phyloP scores from a whole-genome alignment of 352 stramenopile genomes.

The Globisporangium abappressorium region DNA sequence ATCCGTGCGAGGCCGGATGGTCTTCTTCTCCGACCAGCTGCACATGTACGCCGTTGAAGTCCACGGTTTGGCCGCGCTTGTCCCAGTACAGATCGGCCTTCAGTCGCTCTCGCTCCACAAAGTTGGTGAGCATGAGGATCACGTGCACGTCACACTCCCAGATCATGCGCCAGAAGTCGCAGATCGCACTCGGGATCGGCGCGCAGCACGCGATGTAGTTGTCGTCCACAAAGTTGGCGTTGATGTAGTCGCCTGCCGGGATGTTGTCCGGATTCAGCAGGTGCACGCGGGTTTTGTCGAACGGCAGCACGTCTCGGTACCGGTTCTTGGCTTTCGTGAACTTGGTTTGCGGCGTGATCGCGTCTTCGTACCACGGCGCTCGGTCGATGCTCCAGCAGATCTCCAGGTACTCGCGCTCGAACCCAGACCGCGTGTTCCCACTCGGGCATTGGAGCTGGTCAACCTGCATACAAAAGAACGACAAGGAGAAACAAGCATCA shows the following conservation, averaged over 20 bases:
- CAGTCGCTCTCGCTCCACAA: slow-evolving; percentile 65
- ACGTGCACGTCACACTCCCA: slow-evolving; percentile 76
- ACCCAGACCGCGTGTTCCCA: slow-evolving; percentile 31
- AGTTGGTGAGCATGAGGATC: slow-evolving; percentile 88
- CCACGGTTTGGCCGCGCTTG: slow-evolving; percentile 30
- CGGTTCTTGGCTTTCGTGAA: slow-evolving; percentile 73
- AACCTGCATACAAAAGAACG: slow-evolving; percentile 13
- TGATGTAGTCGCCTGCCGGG: slow-evolving; percentile 63
- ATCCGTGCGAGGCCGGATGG: slow-evolving; percentile 27
- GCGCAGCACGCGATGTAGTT: slow-evolving; percentile 79
- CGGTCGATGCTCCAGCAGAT: slow-evolving; percentile 61
- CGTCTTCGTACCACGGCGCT: slow-evolving; percentile 45
- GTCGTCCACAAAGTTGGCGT: slow-evolving; percentile 61
- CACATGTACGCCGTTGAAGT: slow-evolving; percentile 54
- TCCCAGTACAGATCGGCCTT: slow-evolving; percentile 83
- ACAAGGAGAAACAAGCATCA: neutral
- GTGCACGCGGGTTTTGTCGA: slow-evolving; percentile 67
- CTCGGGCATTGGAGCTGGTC: slow-evolving; percentile 28
- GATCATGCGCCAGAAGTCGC: slow-evolving; percentile 84
- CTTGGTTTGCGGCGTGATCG: slow-evolving; percentile 61
- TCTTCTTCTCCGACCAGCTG: slow-evolving; percentile 44
- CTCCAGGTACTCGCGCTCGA: slow-evolving; percentile 66
- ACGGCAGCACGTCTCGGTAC: slow-evolving; percentile 74
- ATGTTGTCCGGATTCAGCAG: slow-evolving; percentile 22
- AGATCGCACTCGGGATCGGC: slow-evolving; percentile 55